Percentiles rank a stretch among this genome's conserved stretches.
phyloP scores from a whole-genome alignment of 768 basidiomycete species.

The Pisolithus marmoratus region DNA sequence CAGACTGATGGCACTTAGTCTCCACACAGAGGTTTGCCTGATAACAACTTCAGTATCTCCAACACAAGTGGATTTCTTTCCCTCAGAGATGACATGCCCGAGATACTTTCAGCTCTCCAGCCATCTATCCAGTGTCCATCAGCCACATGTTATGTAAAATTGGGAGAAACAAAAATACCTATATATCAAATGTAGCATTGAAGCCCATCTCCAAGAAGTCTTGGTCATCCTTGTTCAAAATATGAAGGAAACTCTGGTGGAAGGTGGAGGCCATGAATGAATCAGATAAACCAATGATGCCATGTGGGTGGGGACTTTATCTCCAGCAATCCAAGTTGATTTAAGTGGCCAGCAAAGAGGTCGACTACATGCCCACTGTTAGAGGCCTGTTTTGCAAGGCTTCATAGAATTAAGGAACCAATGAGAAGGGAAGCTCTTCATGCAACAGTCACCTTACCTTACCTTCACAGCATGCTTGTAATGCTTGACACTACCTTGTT shows the following conservation, averaged over 20 bases:
- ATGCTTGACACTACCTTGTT: constrained; percentile 93
- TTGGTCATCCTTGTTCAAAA: too few relatives aligned
- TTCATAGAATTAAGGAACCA: constrained; percentile 80
- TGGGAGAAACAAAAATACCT: constrained; percentile 43
- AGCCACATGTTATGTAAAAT: not conserved
- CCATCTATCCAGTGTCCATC: constrained; percentile 54
- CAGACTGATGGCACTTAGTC: constrained; percentile 85
- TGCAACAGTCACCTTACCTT: constrained; percentile 11
- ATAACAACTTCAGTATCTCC: too few relatives aligned
- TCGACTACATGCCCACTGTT: constrained; percentile 95
- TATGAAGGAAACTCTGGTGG: too few relatives aligned
- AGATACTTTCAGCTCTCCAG: constrained; percentile 99
- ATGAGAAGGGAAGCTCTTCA: not conserved
- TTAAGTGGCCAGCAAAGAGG: constrained; percentile 93
- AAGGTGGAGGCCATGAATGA: too few relatives aligned
- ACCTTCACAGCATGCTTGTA: constrained; percentile 97
- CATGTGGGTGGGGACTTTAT: constrained; percentile 99
- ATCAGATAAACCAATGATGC: too few relatives aligned
- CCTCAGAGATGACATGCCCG: constrained; percentile 93
- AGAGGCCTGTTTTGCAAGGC: constrained; percentile 87
- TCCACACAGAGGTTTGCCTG: constrained; percentile 98
- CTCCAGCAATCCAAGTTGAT: constrained; percentile 95
- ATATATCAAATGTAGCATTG: constrained; percentile 98
- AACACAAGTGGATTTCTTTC: too few relatives aligned
- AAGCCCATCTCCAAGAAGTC: too few relatives aligned